Base-by-base conservation (phyloP, 257 asterid species). In the Salvia miltiorrhiza region DNA sequence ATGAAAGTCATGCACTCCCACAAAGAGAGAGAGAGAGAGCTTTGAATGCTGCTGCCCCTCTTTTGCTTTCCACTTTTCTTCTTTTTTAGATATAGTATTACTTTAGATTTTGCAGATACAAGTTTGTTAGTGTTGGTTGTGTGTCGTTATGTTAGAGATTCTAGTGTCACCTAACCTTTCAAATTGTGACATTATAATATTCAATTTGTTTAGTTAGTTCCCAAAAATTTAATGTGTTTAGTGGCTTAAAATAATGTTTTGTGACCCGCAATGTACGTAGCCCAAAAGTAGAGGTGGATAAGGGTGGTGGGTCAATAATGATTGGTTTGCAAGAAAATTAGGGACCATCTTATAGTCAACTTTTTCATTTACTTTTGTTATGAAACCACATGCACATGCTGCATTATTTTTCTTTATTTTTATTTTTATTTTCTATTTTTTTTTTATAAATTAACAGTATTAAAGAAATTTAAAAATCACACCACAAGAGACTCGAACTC, bases 1-100 rank as follows among this genome's bases (percentile, higher is more conserved):
- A n/a, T n/a, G 86, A 77, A 80, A 78, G 61, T 77, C 78, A 80
- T 74, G 82, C 71, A 76, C 79, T 62, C 79, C 73, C 60, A 77
- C 72, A 20, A n/a, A n/a, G n/a, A n/a, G n/a, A 17, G 55, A 37
- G 66, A 56, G 74, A 20, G 69, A 26, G 59, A 17, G 10, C 23
- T 13, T 49, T 53, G 19, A 3, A 53, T 9, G 35, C 4, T 53
- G 65, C 24, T 9, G 1, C 17, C 13, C 44, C 73, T 33, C 70
- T 73, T 75, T 49, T 3, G 23, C 21, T 37, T 81, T 63, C 39
- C 50, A 52, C 71, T 70, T 69, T 68, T 64, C 44, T 77, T 73
- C 59, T 74, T 57, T 57, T 48, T 64, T 30, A 50, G 56, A 60
- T n/a, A n/a, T n/a, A n/a, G n/a, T n/a, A n/a, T 10, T 49, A 5